These are phyloP conservation scores for Tolypocladium album DNA, from an alignment of 2,329 filamentous ascomycete genomes.

Conservation along the genomic window DNA sequence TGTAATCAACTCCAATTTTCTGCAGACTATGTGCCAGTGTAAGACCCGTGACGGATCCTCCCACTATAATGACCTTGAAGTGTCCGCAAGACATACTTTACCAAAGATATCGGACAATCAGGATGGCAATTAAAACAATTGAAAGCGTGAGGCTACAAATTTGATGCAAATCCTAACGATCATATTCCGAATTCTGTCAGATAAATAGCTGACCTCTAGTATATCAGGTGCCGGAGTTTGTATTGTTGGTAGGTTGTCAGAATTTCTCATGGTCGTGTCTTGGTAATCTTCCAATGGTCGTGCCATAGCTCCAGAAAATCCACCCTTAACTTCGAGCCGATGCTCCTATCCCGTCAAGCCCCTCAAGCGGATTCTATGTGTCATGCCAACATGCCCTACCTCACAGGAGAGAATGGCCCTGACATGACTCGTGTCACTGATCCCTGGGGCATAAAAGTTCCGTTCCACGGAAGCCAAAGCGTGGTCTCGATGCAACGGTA, in stretches of 20 bases:
- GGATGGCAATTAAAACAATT: too few relatives aligned
- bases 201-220: background rate
- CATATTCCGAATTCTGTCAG: too few relatives aligned
- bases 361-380: background rate
- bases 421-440: background rate
- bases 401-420: background rate
- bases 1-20: conserved; percentile 31
- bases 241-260: background rate
- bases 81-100: background rate
- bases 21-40: conserved; percentile 27
- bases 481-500: background rate
- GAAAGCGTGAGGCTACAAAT: background rate
- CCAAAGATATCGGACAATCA: background rate
- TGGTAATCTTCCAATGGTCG: background rate
- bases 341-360: background rate
- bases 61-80: conserved; percentile 25
- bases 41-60: conserved; percentile 35
- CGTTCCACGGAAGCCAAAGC: background rate
- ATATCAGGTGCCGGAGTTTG: too few relatives aligned
- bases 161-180: background rate
- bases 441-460: background rate
- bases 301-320: background rate
- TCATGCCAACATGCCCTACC: background rate
- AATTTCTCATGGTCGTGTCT: background rate
- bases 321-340: background rate